Percentiles rank a stretch among this genome's conserved stretches.
Conservation (phyloP, 2,329 filamentous ascomycete species). For the Scedosporium minutisporum region DNA sequence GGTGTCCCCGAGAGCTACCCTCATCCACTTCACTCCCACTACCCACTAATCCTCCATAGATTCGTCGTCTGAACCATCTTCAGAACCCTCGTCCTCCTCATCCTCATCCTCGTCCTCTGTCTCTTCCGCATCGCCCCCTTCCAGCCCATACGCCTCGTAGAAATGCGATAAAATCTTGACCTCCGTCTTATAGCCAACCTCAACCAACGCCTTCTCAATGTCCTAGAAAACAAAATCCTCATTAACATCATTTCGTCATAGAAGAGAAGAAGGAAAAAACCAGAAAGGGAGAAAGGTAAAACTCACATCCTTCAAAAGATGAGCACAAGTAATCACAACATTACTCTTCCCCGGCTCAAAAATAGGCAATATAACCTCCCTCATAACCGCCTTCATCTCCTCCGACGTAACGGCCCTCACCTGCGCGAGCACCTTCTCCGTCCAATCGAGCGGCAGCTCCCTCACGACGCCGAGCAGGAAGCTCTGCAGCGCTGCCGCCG, state of each 20-base stretch:
- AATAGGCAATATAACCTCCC: constrained; percentile 64
- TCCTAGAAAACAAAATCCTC: constrained; percentile 37
- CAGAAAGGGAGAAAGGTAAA: neutral
- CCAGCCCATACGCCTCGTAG: constrained; percentile 81
- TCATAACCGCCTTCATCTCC: constrained; percentile 66
- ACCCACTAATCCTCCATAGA: constrained; percentile 6
- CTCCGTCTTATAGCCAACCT: constrained; percentile 69
- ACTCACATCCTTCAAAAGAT: constrained; percentile 74
- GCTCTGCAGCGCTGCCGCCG: constrained; percentile 69
- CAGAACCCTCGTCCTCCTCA: constrained; percentile 12
- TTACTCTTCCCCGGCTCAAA: constrained; percentile 77
- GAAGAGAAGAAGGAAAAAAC: neutral
- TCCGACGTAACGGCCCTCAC: constrained; percentile 68
- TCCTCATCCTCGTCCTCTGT: constrained; percentile 43
- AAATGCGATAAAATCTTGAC: constrained; percentile 68
- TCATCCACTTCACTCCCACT: neutral
- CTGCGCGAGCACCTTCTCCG: constrained; percentile 62
- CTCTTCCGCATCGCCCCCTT: constrained; percentile 50
- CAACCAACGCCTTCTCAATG: constrained; percentile 64
- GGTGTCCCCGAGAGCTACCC: neutral
- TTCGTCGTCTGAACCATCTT: constrained; percentile 12
- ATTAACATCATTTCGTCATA: neutral
- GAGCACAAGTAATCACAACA: constrained; percentile 78
- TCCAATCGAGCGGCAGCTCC: constrained; percentile 67
- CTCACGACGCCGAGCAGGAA: constrained; percentile 76